phyloP scores from a whole-genome alignment of 1,284 basidiomycete species.

The Garcileccinum viscosum region DNA sequence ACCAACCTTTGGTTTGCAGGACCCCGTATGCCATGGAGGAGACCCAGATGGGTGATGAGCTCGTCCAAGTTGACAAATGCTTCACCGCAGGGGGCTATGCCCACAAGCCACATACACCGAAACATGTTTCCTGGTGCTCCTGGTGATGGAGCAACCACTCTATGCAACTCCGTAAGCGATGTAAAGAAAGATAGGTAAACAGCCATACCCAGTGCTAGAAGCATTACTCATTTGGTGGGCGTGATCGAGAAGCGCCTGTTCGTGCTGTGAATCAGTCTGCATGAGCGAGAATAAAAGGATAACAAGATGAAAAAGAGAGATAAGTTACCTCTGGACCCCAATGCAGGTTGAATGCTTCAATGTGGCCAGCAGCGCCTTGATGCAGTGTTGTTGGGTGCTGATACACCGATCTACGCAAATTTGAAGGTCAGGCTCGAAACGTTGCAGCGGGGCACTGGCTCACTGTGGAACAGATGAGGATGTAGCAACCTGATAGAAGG shows the following conservation, averaged over 20 bases:
- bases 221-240: background rate
- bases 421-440: background rate
- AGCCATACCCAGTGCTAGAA: constrained; percentile 1
- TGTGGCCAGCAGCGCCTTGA: accelerated
- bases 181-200: background rate
- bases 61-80: background rate
- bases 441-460: background rate
- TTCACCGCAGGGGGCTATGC: background rate
- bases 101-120: background rate
- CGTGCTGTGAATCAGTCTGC: constrained; percentile 18
- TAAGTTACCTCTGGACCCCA: constrained; percentile 13
- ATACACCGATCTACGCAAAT: background rate
- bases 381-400: background rate
- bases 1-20: background rate
- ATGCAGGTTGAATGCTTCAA: background rate
- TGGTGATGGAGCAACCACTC: background rate
- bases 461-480: background rate
- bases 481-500: background rate
- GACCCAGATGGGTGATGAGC: background rate
- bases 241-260: background rate
- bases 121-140: background rate
- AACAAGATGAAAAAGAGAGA: background rate
- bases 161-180: background rate
- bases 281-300: background rate
- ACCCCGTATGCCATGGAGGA: background rate